Conservation (phyloP, 768 basidiomycete genomes). For the Phaffia australis region DNA sequence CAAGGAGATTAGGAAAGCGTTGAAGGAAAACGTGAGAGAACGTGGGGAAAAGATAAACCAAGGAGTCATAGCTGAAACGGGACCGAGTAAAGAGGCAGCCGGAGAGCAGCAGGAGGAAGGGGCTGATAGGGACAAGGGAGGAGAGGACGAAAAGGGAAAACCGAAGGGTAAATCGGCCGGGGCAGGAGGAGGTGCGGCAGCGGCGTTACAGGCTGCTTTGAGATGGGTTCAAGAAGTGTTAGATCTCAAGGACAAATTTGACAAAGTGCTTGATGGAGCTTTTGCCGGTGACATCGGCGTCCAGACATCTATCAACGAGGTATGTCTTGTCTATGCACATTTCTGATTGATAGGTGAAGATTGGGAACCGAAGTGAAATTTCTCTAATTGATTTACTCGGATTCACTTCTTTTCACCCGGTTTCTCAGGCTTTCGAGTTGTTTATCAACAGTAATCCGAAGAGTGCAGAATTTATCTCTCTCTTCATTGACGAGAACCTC, state of each 20-base stretch:
- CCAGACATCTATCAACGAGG: slow-evolving; percentile 75
- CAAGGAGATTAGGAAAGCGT: slow-evolving; percentile 50
- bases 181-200: slow-evolving; percentile 26
- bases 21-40: slow-evolving; percentile 60
- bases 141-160: slow-evolving; percentile 41
- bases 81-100: slow-evolving; percentile 38
- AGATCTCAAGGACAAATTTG: slow-evolving; percentile 83
- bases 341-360: not conserved
- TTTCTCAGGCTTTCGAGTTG: slow-evolving; percentile 70
- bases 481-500: slow-evolving; percentile 93
- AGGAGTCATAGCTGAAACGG: slow-evolving; percentile 15
- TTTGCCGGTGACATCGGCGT: slow-evolving; percentile 64
- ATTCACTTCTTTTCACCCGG: not conserved
- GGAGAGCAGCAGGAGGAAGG: slow-evolving; percentile 37
- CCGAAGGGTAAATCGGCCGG: slow-evolving; percentile 42
- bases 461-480: slow-evolving; percentile 84
- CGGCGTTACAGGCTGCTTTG: slow-evolving; percentile 53
- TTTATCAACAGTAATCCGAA: slow-evolving; percentile 83
- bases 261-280: slow-evolving; percentile 57
- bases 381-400: not conserved
- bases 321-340: slow-evolving; percentile 37
- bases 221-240: slow-evolving; percentile 91
- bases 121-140: slow-evolving; percentile 32
- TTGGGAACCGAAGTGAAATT: not conserved
- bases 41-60: slow-evolving; percentile 75